Evolutionary conservation across 73 alveolate species (phyloP), one percentile per base, ranked within the genome.

Genomic region (Stentor roeselii): DNA sequence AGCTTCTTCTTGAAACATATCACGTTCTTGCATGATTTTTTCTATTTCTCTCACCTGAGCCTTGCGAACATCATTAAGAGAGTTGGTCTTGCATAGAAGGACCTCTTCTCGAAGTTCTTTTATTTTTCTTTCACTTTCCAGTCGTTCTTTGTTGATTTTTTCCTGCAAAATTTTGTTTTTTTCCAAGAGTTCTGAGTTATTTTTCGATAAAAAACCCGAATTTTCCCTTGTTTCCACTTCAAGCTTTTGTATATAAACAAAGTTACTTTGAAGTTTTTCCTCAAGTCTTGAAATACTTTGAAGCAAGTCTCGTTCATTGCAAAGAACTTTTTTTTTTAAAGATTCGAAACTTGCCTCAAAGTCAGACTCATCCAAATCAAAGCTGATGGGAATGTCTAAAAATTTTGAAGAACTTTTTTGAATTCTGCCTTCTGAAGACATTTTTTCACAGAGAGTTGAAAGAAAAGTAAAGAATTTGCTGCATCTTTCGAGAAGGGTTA

Each of bases 21-120:
- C 80, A 27, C 41, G 0, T 67, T 67, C 80, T 67, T 67, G 80
- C 37, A 67, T 67, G 11, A 67, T 21, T 67, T 67, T 67, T 30
- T 67, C 80, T 14, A 67, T 67, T 1, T 67, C 80, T 2, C 34
- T 67, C 37, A 67, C 34, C 1, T 67, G 80, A n/a, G 80, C n/a
- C 2, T 34, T 67, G 21, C 80, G n/a, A 11, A 40, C 80, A 27
- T 67, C 80, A 21, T 67, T 32, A 27, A 67, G 34, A 27, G n/a
- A 67, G 34, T 34, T 67, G 11, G n/a, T 21, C 34, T 32, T 67
- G n/a, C 42, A 21, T 1, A 2, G n/a, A n/a, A 27, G 37, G 15
- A 32, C 41, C 34, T 67, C 80, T 67, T 67, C 80, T 67, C 41
- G 21, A 21, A 30, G 34, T 30, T 67, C 41, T 2, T 67, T 67